A percentile compares a stretch with the other conserved stretches of the same genome.
phyloP scores from a whole-genome alignment of 306 rosid genomes.

The Ammopiptanthus mongolicus region DNA sequence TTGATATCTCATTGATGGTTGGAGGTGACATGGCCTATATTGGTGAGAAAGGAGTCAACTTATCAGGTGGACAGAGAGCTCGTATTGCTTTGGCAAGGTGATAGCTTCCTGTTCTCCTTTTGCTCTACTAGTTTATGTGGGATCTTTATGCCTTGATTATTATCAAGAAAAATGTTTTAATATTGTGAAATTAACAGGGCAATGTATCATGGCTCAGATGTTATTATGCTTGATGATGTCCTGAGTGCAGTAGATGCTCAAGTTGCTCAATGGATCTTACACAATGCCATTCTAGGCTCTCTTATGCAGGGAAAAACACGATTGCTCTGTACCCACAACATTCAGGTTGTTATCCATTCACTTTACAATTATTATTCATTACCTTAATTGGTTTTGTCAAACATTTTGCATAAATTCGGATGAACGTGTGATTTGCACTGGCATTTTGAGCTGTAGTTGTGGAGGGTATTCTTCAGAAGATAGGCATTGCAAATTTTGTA shows the following conservation, averaged over 20 bases:
- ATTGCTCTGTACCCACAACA: constrained; percentile 76
- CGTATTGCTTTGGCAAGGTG: constrained; percentile 98
- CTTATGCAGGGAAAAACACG: constrained; percentile 61
- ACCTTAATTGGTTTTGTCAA: constrained; percentile 8
- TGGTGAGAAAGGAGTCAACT: constrained; percentile 85
- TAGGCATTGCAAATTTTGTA: background rate
- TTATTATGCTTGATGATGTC: constrained; percentile 85
- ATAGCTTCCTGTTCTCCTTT: constrained; percentile 3
- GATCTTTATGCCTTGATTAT: constrained; percentile 10
- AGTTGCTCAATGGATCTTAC: constrained; percentile 77
- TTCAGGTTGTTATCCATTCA: constrained; percentile 52
- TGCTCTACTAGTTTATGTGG: background rate
- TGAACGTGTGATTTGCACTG: background rate
- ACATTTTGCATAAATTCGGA: background rate
- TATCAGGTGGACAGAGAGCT: constrained; percentile 97
- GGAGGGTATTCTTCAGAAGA: background rate
- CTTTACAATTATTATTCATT: constrained; percentile 4
- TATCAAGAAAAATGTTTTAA: background rate
- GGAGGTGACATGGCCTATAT: constrained; percentile 93
- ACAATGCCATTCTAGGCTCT: constrained; percentile 75
- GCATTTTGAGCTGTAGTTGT: background rate
- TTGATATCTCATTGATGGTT: constrained; percentile 79
- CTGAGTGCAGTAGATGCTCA: constrained; percentile 90
- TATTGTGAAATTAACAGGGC: constrained; percentile 58
- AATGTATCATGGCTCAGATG: constrained; percentile 71